Base-by-base conservation (phyloP, 2,329 filamentous ascomycete genomes). In the Lomentospora prolificans region DNA sequence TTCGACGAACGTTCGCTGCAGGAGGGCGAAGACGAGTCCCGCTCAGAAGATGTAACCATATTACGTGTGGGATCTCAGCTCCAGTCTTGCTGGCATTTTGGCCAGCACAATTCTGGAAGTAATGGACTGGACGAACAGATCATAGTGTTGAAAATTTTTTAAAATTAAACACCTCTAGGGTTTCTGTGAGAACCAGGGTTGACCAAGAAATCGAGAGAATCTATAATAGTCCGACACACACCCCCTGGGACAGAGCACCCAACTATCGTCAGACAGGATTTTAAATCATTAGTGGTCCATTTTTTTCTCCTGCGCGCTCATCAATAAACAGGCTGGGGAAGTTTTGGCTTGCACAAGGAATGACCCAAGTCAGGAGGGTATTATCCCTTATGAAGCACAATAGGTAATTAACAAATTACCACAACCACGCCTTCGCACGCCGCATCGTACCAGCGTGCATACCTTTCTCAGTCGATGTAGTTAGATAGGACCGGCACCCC, bases 1-100 rank as follows among this genome's bases (percentile, higher is more conserved):
- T 48, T 48, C 44, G 44, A 48, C 44, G 44, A 48, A 48, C 12
- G 10, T 48, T 48, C 44, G 44, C 19, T 48, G 44, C 44, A 48
- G 44, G 44, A 48, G 44, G 44, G 44, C 22, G 12, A 27, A 22
- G 44, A 25, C 17, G 12, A 48, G 44, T 48, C 44, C 44, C 6
- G 17, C 44, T 25, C 17, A 19, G 44, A 22, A 25, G 22, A 48
- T 48, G 44, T 25, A 48, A 48, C 44, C 17, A 48, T 48, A 48
- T 48, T 48, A 48, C 44, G 44, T 48, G 44, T 25, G 44, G 17
- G 44, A 48, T 48, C 3, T 10, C 19, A 22, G 44, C 44, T 22
- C n/a, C 22, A 22, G 44, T 12, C 17, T 48, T 25, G 44, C 5
- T 46, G 44, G 30, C 30, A 33, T 33, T 33, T 33, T 33, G 30